A percentile compares a stretch with the other conserved stretches of the same genome.
Evolutionary conservation across 2,329 filamentous ascomycete genomes (phyloP).

Genomic region (Aspergillus aculeatinus): DNA sequence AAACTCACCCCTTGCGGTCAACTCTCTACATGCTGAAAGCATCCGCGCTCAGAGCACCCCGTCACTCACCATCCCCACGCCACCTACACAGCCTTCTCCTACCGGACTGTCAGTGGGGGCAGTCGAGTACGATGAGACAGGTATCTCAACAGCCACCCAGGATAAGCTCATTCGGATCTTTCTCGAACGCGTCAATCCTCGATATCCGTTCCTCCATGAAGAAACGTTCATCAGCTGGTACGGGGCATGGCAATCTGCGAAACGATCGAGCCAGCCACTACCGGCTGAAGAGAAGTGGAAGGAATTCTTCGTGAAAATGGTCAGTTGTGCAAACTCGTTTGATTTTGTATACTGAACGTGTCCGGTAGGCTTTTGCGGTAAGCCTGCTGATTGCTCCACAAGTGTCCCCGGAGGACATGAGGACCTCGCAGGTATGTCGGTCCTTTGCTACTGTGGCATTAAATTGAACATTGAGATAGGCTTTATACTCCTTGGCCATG

Average conservation of each 20-base stretch:
- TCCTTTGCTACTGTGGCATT: too few species aligned
- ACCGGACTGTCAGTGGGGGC: background rate
- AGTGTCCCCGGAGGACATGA: background rate
- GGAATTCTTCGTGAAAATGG: conserved; percentile 5
- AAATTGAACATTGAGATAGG: background rate
- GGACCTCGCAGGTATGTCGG: background rate
- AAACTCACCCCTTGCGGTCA: background rate
- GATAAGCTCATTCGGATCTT: background rate
- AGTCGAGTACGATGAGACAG: background rate
- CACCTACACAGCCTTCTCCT: background rate
- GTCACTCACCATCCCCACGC: background rate
- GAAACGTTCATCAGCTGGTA: conserved; percentile 6
- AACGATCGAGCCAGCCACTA: background rate
- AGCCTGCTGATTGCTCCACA: conserved; percentile 4
- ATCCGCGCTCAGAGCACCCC: background rate
- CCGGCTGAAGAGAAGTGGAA: conserved; percentile 1
- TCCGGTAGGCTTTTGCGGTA: background rate
- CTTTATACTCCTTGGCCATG: background rate
- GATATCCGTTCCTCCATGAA: conserved; percentile 6
- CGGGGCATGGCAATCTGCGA: background rate
- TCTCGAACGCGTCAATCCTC: background rate
- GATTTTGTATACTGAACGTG: background rate
- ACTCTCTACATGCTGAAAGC: background rate
- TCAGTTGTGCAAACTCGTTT: background rate
- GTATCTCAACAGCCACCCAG: background rate